Conservation (phyloP, 2,329 filamentous ascomycete genomes). For the Amauroascus niger region DNA sequence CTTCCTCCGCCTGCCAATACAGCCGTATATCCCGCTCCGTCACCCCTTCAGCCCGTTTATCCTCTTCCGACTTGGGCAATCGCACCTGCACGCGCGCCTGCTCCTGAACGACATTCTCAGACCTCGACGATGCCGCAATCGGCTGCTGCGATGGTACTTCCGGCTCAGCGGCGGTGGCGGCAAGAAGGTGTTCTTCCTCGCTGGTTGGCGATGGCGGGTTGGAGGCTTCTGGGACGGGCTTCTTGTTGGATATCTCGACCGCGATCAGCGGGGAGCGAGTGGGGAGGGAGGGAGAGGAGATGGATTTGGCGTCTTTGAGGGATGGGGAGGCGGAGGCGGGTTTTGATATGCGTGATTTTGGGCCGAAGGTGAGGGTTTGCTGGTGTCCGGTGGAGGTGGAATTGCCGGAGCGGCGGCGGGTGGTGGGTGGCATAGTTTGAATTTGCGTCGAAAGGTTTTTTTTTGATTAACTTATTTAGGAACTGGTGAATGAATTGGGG, state of each 20-base stretch:
- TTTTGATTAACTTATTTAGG: background rate
- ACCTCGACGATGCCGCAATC: constrained; percentile 22
- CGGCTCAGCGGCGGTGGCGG: background rate
- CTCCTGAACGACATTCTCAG: constrained; percentile 34
- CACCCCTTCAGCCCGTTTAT: constrained; percentile 50
- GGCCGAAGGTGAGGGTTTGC: constrained; percentile 56
- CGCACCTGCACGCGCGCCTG: constrained; percentile 41
- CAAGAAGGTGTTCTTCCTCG: background rate
- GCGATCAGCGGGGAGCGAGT: constrained; percentile 1
- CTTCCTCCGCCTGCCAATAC: constrained; percentile 71
- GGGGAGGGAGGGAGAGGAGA: constrained; percentile 3
- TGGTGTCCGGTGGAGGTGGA: constrained; percentile 32
- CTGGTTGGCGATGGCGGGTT: background rate
- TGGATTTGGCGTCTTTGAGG: constrained; percentile 7
- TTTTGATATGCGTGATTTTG: constrained; percentile 51
- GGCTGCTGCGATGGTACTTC: constrained; percentile 10
- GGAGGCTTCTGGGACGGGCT: background rate
- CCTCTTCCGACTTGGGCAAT: constrained; percentile 28
- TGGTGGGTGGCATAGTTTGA: constrained; percentile 31
- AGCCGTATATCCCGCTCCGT: constrained; percentile 58
- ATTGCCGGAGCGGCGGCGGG: constrained; percentile 30
- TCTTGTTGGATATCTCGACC: background rate
- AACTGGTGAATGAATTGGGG: background rate
- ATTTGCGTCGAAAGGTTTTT: too few species aligned
- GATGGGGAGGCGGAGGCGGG: constrained; percentile 28